These are phyloP conservation scores for Colletotrichum echinochloae DNA, from an alignment of 2,329 filamentous ascomycete genomes.

Conservation along the genomic window DNA sequence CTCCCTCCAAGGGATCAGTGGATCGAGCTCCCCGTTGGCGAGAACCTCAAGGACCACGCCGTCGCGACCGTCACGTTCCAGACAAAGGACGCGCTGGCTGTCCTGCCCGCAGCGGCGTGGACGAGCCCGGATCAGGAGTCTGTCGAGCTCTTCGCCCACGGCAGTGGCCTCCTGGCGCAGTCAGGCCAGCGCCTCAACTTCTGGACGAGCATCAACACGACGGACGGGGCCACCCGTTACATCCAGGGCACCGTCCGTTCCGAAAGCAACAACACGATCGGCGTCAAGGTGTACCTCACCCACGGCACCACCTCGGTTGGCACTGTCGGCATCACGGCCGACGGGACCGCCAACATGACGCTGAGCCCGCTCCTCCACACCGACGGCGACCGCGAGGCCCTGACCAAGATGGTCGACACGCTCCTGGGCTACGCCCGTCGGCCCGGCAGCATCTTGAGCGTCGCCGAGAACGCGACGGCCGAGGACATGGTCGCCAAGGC, in stretches of 20 bases:
- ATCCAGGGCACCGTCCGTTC: constrained; percentile 61
- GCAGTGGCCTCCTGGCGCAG: constrained; percentile 57
- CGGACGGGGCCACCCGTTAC: constrained; percentile 53
- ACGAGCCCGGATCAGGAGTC: constrained; percentile 46
- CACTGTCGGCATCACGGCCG: constrained; percentile 54
- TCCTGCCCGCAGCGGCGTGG: constrained; percentile 42
- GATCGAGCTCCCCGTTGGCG: constrained; percentile 57
- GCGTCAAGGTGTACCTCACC: constrained; percentile 63
- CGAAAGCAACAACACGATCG: constrained; percentile 55
- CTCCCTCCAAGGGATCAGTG: constrained; percentile 44
- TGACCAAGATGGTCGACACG: constrained; percentile 45
- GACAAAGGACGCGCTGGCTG: constrained; percentile 44
- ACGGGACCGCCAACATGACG: constrained; percentile 56
- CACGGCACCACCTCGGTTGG: constrained; percentile 62
- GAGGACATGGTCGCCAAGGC: constrained; percentile 44
- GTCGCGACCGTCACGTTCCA: constrained; percentile 46
- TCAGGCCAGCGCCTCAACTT: constrained; percentile 60
- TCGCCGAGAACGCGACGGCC: constrained; percentile 42
- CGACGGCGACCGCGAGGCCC: constrained; percentile 46
- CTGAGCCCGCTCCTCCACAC: constrained; percentile 53
- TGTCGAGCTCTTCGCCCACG: constrained; percentile 50
- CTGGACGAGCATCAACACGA: constrained; percentile 58
- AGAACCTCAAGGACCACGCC: constrained; percentile 52
- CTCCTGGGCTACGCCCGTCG: constrained; percentile 45
- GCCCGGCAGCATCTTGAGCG: constrained; percentile 42